These are phyloP conservation scores for Puccinia novopanici DNA, from an alignment of 1,284 basidiomycete species.

Conservation along the genomic window DNA sequence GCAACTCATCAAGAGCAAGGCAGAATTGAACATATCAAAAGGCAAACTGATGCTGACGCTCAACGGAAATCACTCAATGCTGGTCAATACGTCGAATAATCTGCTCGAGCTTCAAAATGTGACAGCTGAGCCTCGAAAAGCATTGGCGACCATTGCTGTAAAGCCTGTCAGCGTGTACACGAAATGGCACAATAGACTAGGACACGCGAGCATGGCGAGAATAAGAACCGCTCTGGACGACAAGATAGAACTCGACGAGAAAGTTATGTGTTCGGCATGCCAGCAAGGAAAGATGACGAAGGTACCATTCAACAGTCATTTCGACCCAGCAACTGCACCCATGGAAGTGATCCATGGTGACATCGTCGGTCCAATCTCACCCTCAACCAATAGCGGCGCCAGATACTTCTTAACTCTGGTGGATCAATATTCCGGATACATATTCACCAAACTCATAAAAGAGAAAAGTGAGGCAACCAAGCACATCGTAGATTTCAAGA, in stretches of 20 bases:
- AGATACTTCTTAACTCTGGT: conserved; percentile 9
- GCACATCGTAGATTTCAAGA: background rate
- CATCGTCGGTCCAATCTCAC: background rate
- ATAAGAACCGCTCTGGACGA: background rate
- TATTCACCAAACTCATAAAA: background rate
- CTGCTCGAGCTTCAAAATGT: background rate
- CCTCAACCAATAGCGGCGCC: background rate
- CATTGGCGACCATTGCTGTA: background rate
- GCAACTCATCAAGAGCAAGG: background rate
- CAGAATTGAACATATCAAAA: background rate
- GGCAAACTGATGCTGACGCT: background rate
- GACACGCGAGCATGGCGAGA: background rate
- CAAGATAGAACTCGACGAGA: background rate
- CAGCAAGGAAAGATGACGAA: background rate
- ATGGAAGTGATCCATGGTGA: background rate
- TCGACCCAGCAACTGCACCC: background rate
- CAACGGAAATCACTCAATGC: too few relatives aligned
- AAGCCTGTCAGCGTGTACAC: background rate
- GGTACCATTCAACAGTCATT: conserved; percentile 1
- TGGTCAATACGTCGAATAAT: background rate
- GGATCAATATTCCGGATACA: background rate
- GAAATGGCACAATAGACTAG: background rate
- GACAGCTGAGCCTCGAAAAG: too few relatives aligned
- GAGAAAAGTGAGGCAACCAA: background rate
- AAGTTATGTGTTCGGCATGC: background rate